Percentiles rank a stretch among this genome's conserved stretches.
These are phyloP conservation scores for Fonsecaea pedrosoi DNA, from an alignment of 2,329 filamentous ascomycete genomes.

Conservation along the genomic window DNA sequence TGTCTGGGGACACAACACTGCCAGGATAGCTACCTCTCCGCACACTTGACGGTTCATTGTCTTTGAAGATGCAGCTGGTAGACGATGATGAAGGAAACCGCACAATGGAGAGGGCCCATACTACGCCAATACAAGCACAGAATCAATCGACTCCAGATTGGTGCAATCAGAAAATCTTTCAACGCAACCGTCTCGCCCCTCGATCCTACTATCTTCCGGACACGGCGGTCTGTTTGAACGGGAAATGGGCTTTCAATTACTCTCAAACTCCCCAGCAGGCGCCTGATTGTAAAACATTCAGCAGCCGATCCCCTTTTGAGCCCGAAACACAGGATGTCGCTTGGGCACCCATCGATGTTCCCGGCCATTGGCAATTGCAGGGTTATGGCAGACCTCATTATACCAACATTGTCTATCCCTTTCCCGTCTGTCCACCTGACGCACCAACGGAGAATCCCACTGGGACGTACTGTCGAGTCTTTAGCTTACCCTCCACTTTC, in stretches of 20 bases:
- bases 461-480: constrained; percentile 67
- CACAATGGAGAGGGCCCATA: constrained; percentile 10
- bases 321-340: constrained; percentile 45
- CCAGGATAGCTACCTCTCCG: neutral
- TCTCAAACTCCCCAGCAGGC: constrained; percentile 28
- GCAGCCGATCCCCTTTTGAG: constrained; percentile 11
- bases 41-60: neutral
- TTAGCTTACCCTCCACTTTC: constrained; percentile 51
- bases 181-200: constrained; percentile 61
- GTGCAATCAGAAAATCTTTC: constrained; percentile 56
- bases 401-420: constrained; percentile 71
- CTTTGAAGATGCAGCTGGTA: constrained; percentile 22
- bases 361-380: constrained; percentile 74
- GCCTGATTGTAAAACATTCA: constrained; percentile 11
- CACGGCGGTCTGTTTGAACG: constrained; percentile 56
- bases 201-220: constrained; percentile 62
- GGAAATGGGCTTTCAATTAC: constrained; percentile 61
- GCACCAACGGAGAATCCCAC: constrained; percentile 69
- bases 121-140: neutral
- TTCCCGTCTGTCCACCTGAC: constrained; percentile 69
- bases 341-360: constrained; percentile 65
- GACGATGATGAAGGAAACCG: constrained; percentile 5
- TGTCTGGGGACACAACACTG: neutral
- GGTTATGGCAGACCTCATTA: constrained; percentile 72
- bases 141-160: constrained; percentile 19